Evolutionary conservation across 2,329 filamentous ascomycete genomes (phyloP).

Genomic region (Erysiphe pulchra): DNA sequence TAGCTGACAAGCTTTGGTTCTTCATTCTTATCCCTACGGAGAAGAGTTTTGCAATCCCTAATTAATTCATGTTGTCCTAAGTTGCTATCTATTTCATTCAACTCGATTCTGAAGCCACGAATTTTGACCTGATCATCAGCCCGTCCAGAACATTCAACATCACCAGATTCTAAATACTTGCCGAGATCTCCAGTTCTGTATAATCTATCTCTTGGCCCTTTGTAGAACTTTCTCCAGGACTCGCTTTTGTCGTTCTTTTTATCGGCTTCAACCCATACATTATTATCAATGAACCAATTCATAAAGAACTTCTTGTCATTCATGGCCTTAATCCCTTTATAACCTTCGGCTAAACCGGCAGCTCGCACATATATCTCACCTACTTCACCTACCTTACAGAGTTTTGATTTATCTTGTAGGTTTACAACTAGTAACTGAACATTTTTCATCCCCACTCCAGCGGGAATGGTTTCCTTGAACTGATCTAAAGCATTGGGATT

Average conservation of each 20-base stretch:
- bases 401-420: conserved; percentile 31
- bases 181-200: conserved; percentile 80
- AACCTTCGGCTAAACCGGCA: conserved; percentile 62
- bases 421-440: conserved; percentile 74
- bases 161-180: conserved; percentile 38
- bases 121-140: conserved; percentile 87
- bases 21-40: conserved; percentile 62
- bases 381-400: conserved; percentile 58
- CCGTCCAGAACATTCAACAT: conserved; percentile 55
- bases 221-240: conserved; percentile 55
- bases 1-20: conserved; percentile 76
- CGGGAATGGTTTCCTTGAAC: conserved; percentile 55
- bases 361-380: conserved; percentile 70
- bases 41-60: conserved; percentile 62
- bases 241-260: conserved; percentile 41
- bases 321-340: conserved; percentile 19
- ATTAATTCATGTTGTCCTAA: conserved; percentile 50
- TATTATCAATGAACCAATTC: conserved; percentile 14
- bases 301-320: conserved; percentile 12
- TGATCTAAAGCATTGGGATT: conserved; percentile 37
- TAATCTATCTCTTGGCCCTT: conserved; percentile 60
- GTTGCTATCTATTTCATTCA: conserved; percentile 76
- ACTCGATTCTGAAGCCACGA: conserved; percentile 81
- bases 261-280: conserved; percentile 13
- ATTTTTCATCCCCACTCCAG: conserved; percentile 64